Base-by-base conservation (phyloP, 306 rosid genomes). In the Purshia tridentata region DNA sequence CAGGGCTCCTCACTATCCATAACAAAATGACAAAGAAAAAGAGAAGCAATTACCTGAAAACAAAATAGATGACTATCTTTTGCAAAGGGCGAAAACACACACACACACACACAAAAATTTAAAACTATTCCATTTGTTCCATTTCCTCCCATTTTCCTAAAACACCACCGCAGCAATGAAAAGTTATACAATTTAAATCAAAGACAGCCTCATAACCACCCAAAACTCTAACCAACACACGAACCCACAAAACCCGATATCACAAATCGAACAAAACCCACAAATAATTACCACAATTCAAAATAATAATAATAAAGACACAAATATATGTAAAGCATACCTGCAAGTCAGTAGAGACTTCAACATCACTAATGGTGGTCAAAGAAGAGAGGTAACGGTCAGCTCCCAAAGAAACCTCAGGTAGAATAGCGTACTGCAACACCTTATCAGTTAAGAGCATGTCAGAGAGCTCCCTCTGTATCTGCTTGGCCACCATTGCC, bases 401-500 rank as follows among this genome's bases (percentile, higher is more conserved):
- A 49, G 97, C 98, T 23, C 97, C 98, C 54, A 91, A 78, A 76
- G 98, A 85, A 76, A 93, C 92, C 82, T 94, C 98, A 1, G 96
- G 98, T 45, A 91, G 87, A 76, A 94, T 72, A 9, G 91, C 98
- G 44, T 67, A 84, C 77, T 84, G 93, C 86, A 94, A 82, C 3
- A 90, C 92, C 45, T 76, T 88, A 69, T 94, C 99, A 1, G 94
- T 88, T 16, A 88, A 79, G 4, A 94, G 97, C 99, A 94, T 94
- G 8, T 91, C 89, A 56, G 98, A 91, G 59, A 94, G 84, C 77
- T 94, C 99, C 82, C 97, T 87, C 76, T 67, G 68, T 22, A 94
- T 94, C 90, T 94, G 97, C 77, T 90, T 88, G 2, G 96, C 90
- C 81, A 94, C 99, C 97, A 94, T 94, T 81, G 91, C 90, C 58